A percentile compares a stretch with the other conserved stretches of the same genome.
phyloP scores from a whole-genome alignment of 2,329 filamentous ascomycete genomes.

The Penicillium vulpinum region DNA sequence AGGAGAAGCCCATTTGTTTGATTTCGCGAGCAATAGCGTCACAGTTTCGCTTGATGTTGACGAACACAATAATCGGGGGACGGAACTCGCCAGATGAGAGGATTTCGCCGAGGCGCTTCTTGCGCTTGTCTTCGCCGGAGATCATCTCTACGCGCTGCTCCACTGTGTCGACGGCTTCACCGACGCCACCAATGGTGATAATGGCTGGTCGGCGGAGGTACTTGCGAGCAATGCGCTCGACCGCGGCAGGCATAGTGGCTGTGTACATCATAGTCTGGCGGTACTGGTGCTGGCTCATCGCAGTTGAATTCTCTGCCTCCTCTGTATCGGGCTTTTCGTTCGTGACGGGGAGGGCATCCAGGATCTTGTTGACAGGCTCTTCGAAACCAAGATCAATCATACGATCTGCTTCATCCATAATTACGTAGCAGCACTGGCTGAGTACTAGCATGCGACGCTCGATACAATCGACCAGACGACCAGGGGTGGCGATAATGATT shows the following conservation, averaged over 20 bases:
- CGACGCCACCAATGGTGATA: conserved; percentile 89
- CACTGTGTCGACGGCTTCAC: conserved; percentile 95
- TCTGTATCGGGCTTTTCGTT: conserved; percentile 97
- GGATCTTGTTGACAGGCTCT: conserved; percentile 94
- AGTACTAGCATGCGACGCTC: conserved; percentile 88
- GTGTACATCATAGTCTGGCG: conserved; percentile 99
- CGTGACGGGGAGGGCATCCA: conserved; percentile 84
- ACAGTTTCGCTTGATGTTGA: conserved; percentile 99
- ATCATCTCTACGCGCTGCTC: conserved; percentile 96
- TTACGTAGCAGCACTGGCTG: conserved; percentile 95
- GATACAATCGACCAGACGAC: conserved; percentile 95
- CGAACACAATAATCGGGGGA: conserved; percentile 95
- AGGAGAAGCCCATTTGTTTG: conserved; percentile 86
- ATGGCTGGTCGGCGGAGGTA: conserved; percentile 91
- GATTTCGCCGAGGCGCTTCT: conserved; percentile 93
- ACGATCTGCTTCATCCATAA: conserved; percentile 98
- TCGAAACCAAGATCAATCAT: conserved; percentile 99
- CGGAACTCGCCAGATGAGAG: conserved; percentile 76
- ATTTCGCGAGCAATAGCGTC: conserved; percentile 93
- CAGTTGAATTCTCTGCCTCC: conserved; percentile 77
- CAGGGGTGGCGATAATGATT: conserved; percentile 97
- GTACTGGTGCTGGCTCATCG: conserved; percentile 86
- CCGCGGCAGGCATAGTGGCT: conserved; percentile 89
- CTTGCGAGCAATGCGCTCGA: conserved; percentile 95
- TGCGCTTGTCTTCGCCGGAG: conserved; percentile 87